Percentiles rank a stretch among this genome's conserved stretches.
Evolutionary conservation across 2,329 filamentous ascomycete genomes (phyloP).

Genomic region (Aspergillus versicolor): DNA sequence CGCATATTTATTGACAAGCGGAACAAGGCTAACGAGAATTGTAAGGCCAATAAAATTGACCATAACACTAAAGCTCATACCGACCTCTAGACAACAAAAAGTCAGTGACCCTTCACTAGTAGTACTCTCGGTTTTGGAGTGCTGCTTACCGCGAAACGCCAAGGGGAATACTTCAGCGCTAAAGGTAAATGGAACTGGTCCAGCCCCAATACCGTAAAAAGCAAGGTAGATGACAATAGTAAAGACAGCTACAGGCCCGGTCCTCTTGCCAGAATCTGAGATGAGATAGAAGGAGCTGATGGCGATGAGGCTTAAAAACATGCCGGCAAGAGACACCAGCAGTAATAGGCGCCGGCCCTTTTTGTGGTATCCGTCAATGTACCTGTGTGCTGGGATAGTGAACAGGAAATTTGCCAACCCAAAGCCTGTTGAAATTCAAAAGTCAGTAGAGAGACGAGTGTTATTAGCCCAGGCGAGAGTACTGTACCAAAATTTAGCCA

Average conservation of each 20-base stretch:
- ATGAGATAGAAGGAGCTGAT: constrained; percentile 26
- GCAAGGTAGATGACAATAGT: constrained; percentile 36
- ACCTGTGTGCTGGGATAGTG: constrained; percentile 27
- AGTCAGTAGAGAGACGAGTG: neutral
- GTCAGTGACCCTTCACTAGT: too few species aligned
- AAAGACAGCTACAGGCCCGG: constrained; percentile 24
- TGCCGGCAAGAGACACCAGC: constrained; percentile 27
- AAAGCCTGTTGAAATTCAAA: constrained; percentile 17
- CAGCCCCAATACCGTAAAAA: constrained; percentile 48
- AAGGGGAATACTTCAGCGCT: constrained; percentile 25
- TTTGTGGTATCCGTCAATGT: constrained; percentile 17
- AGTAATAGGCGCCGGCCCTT: constrained; percentile 27
- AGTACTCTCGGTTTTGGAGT: too few species aligned
- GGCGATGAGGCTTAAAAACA: constrained; percentile 26
- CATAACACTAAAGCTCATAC: too few species aligned
- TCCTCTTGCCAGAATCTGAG: constrained; percentile 1
- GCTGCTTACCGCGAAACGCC: constrained; percentile 19
- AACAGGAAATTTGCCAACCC: constrained; percentile 31
- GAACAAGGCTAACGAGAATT: constrained; percentile 21
- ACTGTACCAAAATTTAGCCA: constrained; percentile 24
- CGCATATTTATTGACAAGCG: neutral
- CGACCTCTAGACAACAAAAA: constrained; percentile 14
- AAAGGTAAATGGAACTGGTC: constrained; percentile 25
- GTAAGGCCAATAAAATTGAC: constrained; percentile 14
- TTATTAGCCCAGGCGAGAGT: neutral